Percentiles rank a stretch among this genome's conserved stretches.
These are phyloP conservation scores for Verticillium klebahnii DNA, from an alignment of 2,329 filamentous ascomycete genomes.

Conservation along the genomic window DNA sequence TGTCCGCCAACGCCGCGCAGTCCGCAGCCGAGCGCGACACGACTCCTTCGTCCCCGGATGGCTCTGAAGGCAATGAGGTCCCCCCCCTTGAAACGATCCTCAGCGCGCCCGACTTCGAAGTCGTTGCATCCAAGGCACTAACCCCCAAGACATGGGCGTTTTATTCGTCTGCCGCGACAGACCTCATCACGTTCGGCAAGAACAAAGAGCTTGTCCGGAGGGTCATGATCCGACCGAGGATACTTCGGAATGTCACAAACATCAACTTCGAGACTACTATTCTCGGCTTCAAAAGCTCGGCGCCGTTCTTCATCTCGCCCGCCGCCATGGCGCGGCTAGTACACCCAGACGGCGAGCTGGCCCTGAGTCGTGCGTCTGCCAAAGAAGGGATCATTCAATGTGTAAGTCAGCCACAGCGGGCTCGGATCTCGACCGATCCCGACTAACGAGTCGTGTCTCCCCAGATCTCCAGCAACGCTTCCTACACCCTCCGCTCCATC, in stretches of 20 bases:
- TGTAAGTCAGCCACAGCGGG: constrained; percentile 19
- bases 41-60: background rate
- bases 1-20: constrained; percentile 4
- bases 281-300: constrained; percentile 43
- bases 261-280: constrained; percentile 49
- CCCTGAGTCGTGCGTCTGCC: constrained; percentile 41
- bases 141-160: constrained; percentile 49
- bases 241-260: constrained; percentile 49
- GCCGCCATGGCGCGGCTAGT: constrained; percentile 61
- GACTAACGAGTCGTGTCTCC: background rate
- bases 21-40: constrained; percentile 8
- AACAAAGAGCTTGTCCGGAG: constrained; percentile 43
- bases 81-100: constrained; percentile 40
- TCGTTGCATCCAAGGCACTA: constrained; percentile 37
- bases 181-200: constrained; percentile 43
- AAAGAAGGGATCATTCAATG: constrained; percentile 44
- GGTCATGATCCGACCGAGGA: constrained; percentile 53
- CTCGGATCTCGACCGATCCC: background rate
- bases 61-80: constrained; percentile 4
- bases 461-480: constrained; percentile 46
- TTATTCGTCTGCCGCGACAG: constrained; percentile 48
- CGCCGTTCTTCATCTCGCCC: constrained; percentile 60
- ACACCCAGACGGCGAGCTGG: constrained; percentile 56
- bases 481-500: constrained; percentile 40
- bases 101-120: constrained; percentile 45